Conservation (phyloP, 2,329 filamentous ascomycete species). For the Paracoccidioides lutzii region DNA sequence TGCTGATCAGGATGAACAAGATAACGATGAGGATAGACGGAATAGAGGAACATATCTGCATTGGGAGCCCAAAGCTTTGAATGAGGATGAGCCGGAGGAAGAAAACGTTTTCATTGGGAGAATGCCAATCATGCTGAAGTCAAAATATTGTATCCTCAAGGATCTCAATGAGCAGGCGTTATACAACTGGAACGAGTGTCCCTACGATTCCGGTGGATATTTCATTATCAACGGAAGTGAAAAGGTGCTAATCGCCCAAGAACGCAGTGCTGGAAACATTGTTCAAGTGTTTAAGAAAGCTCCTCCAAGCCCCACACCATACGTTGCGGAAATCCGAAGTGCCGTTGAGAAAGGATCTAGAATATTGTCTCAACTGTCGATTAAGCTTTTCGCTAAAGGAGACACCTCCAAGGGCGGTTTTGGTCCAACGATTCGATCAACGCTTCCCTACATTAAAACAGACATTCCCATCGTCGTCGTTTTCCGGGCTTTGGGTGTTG, state of each 20-base stretch:
- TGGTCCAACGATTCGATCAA: conserved; percentile 79
- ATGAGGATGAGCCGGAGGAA: conserved; percentile 44
- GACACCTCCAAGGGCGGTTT: conserved; percentile 66
- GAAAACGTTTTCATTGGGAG: conserved; percentile 85
- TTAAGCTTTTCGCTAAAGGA: conserved; percentile 81
- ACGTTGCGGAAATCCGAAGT: conserved; percentile 90
- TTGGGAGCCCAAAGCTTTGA: conserved; percentile 35
- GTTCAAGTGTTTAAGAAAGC: conserved; percentile 99
- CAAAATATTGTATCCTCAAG: conserved; percentile 82
- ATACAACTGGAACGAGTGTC: conserved; percentile 88
- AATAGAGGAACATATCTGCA: conserved; percentile 31
- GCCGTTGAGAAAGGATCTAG: conserved; percentile 92
- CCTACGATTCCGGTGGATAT: conserved; percentile 95
- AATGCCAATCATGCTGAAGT: conserved; percentile 96
- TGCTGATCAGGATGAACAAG: conserved; percentile 36
- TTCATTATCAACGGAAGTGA: conserved; percentile 99
- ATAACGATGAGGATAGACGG: conserved; percentile 39
- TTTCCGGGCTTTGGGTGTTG: conserved; percentile 87
- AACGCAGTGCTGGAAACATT: conserved; percentile 94
- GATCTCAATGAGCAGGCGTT: conserved; percentile 73
- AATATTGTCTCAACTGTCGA: conserved; percentile 79
- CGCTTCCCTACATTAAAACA: conserved; percentile 82
- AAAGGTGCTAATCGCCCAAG: conserved; percentile 95
- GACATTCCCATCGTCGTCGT: conserved; percentile 92
- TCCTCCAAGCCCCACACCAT: conserved; percentile 78